phyloP scores from a whole-genome alignment of 495 filamentous ascomycete genomes.

The Lasiosphaeria hispida region DNA sequence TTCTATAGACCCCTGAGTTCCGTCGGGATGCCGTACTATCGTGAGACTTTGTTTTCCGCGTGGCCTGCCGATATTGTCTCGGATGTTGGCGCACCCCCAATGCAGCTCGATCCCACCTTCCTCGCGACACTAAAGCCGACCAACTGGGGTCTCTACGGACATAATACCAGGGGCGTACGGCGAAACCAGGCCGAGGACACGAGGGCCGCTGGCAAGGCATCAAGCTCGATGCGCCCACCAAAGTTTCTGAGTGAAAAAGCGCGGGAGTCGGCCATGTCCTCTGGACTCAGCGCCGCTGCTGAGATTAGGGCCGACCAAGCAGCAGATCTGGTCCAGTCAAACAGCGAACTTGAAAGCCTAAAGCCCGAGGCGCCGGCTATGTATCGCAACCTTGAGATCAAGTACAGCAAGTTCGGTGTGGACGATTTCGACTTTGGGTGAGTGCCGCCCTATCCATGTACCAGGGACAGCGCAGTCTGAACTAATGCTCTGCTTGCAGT shows the following conservation, averaged over 20 bases:
- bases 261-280: constrained; percentile 58
- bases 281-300: constrained; percentile 42
- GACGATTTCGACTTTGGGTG: constrained; percentile 97
- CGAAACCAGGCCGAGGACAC: constrained; percentile 85
- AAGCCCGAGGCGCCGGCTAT: constrained; percentile 75
- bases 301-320: constrained; percentile 58
- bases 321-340: constrained; percentile 54
- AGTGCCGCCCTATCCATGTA: constrained; percentile 21
- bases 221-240: constrained; percentile 58
- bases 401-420: constrained; percentile 94
- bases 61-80: constrained; percentile 83
- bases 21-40: constrained; percentile 91
- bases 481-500: constrained; percentile 38
- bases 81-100: constrained; percentile 78
- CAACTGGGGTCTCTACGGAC: constrained; percentile 71
- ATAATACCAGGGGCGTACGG: constrained; percentile 68
- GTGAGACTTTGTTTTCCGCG: constrained; percentile 79
- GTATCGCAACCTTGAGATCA: constrained; percentile 91
- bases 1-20: constrained; percentile 67
- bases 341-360: constrained; percentile 57
- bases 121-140: constrained; percentile 63
- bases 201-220: constrained; percentile 55
- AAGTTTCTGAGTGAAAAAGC: constrained; percentile 94
- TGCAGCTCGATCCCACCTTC: constrained; percentile 70
- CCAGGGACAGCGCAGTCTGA: not conserved